These are phyloP conservation scores for Penicillium decumbens DNA, from an alignment of 2,329 filamentous ascomycete genomes.

Conservation along the genomic window DNA sequence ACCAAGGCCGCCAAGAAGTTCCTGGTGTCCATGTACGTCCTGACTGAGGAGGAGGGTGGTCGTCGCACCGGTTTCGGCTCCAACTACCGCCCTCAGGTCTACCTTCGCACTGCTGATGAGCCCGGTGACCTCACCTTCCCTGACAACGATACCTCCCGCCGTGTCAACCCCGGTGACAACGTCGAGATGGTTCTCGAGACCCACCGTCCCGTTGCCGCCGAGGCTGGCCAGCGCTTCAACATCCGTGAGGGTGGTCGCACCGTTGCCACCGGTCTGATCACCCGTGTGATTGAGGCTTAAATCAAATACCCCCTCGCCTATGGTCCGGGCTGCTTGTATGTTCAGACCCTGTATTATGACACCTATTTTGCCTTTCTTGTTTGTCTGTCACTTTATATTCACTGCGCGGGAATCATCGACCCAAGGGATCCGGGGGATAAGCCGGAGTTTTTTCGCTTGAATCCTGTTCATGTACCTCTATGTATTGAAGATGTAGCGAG, in stretches of 20 bases:
- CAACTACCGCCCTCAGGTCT: conserved; percentile 97
- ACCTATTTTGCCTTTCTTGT: conserved; percentile 26
- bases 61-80: conserved; percentile 91
- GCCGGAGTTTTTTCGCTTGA: conserved; percentile 33
- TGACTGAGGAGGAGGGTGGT: conserved; percentile 96
- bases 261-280: conserved; percentile 77
- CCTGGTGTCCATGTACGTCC: conserved; percentile 91
- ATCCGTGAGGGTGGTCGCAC: conserved; percentile 93
- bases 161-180: conserved; percentile 98
- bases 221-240: conserved; percentile 94
- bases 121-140: conserved; percentile 77
- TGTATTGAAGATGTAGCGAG: conserved; percentile 30
- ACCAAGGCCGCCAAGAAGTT: conserved; percentile 88
- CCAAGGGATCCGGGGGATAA: conserved; percentile 28
- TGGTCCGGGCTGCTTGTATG: conserved; percentile 8
- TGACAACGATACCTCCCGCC: conserved; percentile 71
- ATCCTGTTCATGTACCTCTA: conserved; percentile 35
- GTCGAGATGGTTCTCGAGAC: conserved; percentile 92
- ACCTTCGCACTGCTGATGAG: conserved; percentile 83
- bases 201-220: conserved; percentile 78
- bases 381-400: conserved; percentile 28
- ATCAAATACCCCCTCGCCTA: conserved; percentile 3
- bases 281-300: conserved; percentile 56
- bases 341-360: conserved; percentile 32
- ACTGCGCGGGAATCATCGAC: conserved; percentile 35